Conservation (phyloP, 345 rosid species). For the Syzygium grande region DNA sequence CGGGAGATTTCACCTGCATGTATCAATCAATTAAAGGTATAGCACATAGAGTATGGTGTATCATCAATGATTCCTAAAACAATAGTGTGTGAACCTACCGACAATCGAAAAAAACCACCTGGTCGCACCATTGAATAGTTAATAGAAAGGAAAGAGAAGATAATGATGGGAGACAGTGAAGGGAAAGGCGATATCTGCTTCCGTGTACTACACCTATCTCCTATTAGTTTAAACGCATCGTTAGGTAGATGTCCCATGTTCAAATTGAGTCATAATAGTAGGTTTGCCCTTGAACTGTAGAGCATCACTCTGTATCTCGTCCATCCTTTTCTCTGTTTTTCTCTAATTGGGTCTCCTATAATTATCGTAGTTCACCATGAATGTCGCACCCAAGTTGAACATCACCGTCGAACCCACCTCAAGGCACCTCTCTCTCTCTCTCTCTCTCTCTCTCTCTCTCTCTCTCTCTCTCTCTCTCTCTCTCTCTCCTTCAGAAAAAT, state of each 20-base stretch:
- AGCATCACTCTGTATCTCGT: background rate
- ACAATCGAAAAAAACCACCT: background rate
- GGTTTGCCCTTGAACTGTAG: background rate
- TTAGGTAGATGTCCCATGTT: background rate
- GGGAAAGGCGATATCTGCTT: background rate
- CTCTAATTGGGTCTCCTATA: background rate
- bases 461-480: no score
- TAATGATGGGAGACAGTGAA: background rate
- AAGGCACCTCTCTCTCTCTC: background rate
- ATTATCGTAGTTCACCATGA: background rate
- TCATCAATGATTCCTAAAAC: background rate
- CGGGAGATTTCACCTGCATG: background rate
- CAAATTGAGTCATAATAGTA: background rate
- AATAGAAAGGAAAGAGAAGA: background rate
- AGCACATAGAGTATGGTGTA: background rate
- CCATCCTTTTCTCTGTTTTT: background rate
- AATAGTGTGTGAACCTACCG: background rate
- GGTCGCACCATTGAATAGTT: background rate
- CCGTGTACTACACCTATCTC: background rate
- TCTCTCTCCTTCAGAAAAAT: no score
- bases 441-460: no score
- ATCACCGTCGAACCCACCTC: background rate
- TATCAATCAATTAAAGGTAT: background rate
- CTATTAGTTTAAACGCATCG: background rate
- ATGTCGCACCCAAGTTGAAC: background rate